Evolutionary conservation across 2,329 filamentous ascomycete genomes (phyloP), one percentile per base, ranked within the genome.

Genomic region (Fusarium sp.): DNA sequence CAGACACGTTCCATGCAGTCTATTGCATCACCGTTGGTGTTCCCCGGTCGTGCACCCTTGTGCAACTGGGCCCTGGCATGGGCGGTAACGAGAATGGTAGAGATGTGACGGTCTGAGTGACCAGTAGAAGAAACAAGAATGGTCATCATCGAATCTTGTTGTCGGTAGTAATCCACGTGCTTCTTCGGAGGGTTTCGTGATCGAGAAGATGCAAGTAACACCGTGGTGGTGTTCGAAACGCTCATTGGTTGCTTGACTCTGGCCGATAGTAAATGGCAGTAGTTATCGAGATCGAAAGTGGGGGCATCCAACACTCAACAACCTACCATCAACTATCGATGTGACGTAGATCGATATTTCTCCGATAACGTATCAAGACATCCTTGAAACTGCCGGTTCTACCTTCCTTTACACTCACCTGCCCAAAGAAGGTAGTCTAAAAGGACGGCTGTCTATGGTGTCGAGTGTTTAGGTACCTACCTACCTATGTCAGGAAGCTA

Each of bases 91-190:
- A 65, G 69, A 58, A 32, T 18, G 59, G 68, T 44, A 69, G 63
- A 29, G 64, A 71, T 71, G 59, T 56, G 59, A 51, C 41, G 38
- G 16, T 13, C 10, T 22, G 18, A 29, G 20, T 18, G 13, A 62
- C 68, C 64, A 71, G 55, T 71, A 32, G 25, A 12, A 44, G 15
- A 27, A 40, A 44, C 51, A 24, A 24, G 25, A 20, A 71, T 71
- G 52, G 48, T 65, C 61, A 71, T 52, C 64, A 71, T 69, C 68
- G 68, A 71, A 71, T 71, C 52, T 53, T 16, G 34, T 24, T 15
- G 20, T 45, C 15, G 25, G 25, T 49, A n/a, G 32, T 13, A 48
- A 44, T 44, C 25, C 68, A 71, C 68, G 68, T 71, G 68, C 48
- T 43, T 16, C 2, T 4, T 57, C n/a, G 41, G 54, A 53, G 13